Evolutionary conservation across 352 stramenopile species (phyloP), one percentile per base, ranked within the genome.

Genomic region (Plasmopara halstedii): DNA sequence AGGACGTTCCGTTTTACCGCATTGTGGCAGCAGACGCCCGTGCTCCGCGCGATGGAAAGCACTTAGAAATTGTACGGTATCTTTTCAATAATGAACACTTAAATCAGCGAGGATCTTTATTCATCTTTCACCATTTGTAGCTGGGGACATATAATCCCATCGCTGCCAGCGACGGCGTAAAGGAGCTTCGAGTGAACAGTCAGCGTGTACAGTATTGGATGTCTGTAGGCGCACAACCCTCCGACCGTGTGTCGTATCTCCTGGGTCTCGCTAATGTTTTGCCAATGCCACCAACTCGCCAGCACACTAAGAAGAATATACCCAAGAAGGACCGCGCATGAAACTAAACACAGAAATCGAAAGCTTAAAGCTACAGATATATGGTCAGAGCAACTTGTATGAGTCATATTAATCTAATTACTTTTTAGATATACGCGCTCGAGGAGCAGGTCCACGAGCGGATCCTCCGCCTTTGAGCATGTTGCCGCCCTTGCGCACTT

Each of bases 401-500:
- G n/a, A n/a, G n/a, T 29, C 25, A 11, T 5, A 11, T 29, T 10
- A 29, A 29, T 2, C 11, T 2, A n/a, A 53, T 55, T 83, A 63
- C 58, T 76, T 80, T 46, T 63, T 73, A 38, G 58, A 54, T 5
- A 57, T 50, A 43, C 76, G 73, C n/a, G 67, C 68, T 37, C 82
- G 80, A 41, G 79, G 83, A 17, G 62, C 69, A 7, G 71, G 73
- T 50, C 78, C 54, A 23, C 55, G 59, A 23, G 59, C 49, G 0
- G 74, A 84, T 42, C 95, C 95, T 58, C 94, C 94, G 40, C 94
- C 95, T 59, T 93, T 97, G 52, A 98, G 73, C 54, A 98, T 88
- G 34, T 96, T 75, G 43, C 94, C 94, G 43, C 94, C 94, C 62
- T 97, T 90, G 54, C 90, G 83, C 21, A 97, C 95, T 76, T 98